Conservation (phyloP, 306 rosid species). For the Oxytropis ochrocephala region DNA sequence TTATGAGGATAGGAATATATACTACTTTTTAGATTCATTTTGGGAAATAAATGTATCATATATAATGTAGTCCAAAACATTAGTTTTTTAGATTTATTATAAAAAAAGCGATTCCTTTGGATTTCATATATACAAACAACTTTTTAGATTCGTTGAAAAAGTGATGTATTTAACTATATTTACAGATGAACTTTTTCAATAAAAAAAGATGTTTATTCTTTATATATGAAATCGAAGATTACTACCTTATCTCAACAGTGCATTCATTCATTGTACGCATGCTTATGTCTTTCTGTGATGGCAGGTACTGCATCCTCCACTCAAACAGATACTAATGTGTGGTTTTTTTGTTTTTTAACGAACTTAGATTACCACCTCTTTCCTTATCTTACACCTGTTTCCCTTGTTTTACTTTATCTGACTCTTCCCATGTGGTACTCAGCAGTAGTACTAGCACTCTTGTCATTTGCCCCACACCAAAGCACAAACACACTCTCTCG, state of each 20-base stretch:
- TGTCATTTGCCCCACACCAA: constrained; percentile 39
- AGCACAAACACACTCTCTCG: not conserved
- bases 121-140: no score
- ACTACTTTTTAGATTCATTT: no score
- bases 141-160: no score
- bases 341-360: not conserved
- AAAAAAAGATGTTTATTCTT: no score
- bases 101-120: no score
- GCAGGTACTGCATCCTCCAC: constrained; percentile 24
- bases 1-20: no score
- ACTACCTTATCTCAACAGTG: not conserved
- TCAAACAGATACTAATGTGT: not conserved
- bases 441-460: not conserved
- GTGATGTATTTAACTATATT: no score
- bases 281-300: constrained; percentile 20
- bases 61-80: no score
- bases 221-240: no score
- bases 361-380: not conserved
- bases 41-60: no score
- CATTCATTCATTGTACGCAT: constrained; percentile 24
- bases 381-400: not conserved
- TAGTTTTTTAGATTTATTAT: no score
- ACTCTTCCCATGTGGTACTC: constrained; percentile 77
- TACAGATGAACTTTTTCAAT: no score
- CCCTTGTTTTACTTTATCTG: constrained; percentile 45